A percentile compares a stretch with the other conserved stretches of the same genome.
These are phyloP conservation scores for Tricholomella constricta DNA, from an alignment of 768 basidiomycete species.

Conservation along the genomic window DNA sequence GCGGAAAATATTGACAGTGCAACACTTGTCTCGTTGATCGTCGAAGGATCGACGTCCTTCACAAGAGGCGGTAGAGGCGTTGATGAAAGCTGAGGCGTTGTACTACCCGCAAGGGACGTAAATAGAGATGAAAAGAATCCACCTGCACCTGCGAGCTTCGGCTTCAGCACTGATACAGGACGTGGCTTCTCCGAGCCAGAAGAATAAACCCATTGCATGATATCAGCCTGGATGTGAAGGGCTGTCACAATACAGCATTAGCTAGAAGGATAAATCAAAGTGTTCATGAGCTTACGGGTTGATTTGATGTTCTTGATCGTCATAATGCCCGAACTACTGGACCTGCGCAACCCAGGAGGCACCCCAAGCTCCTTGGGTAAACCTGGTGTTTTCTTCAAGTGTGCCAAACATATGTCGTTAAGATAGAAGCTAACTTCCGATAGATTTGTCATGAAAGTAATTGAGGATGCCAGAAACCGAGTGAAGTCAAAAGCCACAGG, in stretches of 20 bases:
- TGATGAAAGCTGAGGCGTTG: constrained; percentile 38
- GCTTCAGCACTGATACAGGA: constrained; percentile 31
- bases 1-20: constrained; percentile 67
- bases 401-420: constrained; percentile 72
- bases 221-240: constrained; percentile 76
- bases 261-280: constrained; percentile 4
- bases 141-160: constrained; percentile 30
- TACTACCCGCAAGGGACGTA: constrained; percentile 35
- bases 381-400: constrained; percentile 64
- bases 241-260: constrained; percentile 38
- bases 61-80: constrained; percentile 33
- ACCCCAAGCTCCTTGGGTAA: constrained; percentile 50
- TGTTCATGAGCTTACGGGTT: constrained; percentile 48
- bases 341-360: constrained; percentile 55
- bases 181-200: constrained; percentile 63
- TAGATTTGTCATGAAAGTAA: constrained; percentile 90
- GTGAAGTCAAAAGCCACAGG: constrained; percentile 86
- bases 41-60: constrained; percentile 35
- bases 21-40: constrained; percentile 54
- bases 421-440: constrained; percentile 79
- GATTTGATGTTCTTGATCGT: constrained; percentile 61
- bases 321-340: constrained; percentile 68
- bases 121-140: constrained; percentile 56
- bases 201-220: constrained; percentile 78
- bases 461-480: constrained; percentile 85